Percentiles rank a stretch among this genome's conserved stretches.
Conservation (phyloP, 2,329 filamentous ascomycete species). For the Sarocladium brachiariae region DNA sequence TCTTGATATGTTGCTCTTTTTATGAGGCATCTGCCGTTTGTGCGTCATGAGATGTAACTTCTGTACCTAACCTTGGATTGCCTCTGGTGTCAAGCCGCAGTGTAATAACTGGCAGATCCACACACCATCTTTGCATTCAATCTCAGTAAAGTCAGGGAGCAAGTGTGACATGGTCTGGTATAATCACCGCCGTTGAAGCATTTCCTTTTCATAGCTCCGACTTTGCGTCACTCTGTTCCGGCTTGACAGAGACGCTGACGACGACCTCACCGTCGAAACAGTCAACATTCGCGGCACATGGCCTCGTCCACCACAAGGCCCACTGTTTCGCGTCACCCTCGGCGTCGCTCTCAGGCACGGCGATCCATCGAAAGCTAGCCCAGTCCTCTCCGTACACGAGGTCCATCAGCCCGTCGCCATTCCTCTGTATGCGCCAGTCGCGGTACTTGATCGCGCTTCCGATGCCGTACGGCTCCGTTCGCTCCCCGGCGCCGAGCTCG, state of each 20-base stretch:
- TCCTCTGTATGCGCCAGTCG: not conserved
- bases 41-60: no score
- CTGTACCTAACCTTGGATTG: no score
- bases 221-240: not conserved
- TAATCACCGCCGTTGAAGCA: no score
- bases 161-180: no score
- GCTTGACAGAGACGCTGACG: not conserved
- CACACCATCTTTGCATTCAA: no score
- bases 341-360: not conserved
- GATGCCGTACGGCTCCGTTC: not conserved
- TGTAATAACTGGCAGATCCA: no score
- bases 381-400: not conserved
- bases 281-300: not conserved
- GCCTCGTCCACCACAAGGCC: not conserved
- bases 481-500: not conserved
- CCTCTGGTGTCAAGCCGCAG: no score
- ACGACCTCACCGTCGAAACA: not conserved
- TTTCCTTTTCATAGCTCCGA: not conserved
- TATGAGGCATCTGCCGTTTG: no score
- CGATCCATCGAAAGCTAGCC: not conserved
- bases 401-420: not conserved
- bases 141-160: no score
- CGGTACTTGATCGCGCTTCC: not conserved
- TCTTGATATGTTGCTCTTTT: not conserved
- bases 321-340: not conserved